A percentile compares a stretch with the other conserved stretches of the same genome.
Evolutionary conservation across 371 early-diverging fungal species (phyloP).

Genomic region (Mortierella sp.): DNA sequence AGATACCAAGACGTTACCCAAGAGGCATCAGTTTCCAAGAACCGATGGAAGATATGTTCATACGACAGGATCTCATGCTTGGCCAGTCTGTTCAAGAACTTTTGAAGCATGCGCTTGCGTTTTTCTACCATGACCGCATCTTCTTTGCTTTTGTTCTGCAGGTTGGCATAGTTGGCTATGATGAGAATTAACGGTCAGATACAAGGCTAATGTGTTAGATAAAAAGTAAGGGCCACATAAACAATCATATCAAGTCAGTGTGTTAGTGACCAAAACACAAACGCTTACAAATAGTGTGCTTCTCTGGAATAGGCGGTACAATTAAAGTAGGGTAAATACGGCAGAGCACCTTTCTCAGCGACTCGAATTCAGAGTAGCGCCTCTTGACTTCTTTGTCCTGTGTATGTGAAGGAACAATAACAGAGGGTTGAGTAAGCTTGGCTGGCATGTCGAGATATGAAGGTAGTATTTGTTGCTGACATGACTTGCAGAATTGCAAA

Average conservation of each 20-base stretch:
- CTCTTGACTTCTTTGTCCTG: slow-evolving; percentile 75
- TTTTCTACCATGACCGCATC: slow-evolving; percentile 87
- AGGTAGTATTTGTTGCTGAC: neutral
- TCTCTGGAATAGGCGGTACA: slow-evolving; percentile 96
- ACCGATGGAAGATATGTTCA: slow-evolving; percentile 91
- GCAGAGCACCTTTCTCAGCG: slow-evolving; percentile 79
- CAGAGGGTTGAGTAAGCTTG: neutral
- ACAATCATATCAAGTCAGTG: neutral
- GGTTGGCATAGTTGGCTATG: slow-evolving; percentile 86
- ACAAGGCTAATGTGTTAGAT: too few species aligned
- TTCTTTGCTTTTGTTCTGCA: slow-evolving; percentile 87
- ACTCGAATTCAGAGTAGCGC: slow-evolving; percentile 96
- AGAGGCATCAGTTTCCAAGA: slow-evolving; percentile 76
- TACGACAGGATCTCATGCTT: slow-evolving; percentile 85
- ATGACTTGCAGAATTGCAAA: neutral
- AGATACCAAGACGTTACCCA: slow-evolving; percentile 61
- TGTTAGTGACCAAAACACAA: neutral
- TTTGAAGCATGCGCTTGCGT: slow-evolving; percentile 90
- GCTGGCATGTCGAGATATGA: too few species aligned
- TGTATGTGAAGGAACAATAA: neutral
- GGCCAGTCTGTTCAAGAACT: slow-evolving; percentile 87
- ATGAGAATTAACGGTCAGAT: neutral
- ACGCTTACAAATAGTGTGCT: slow-evolving; percentile 84
- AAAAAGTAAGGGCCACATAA: neutral
- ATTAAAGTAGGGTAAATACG: slow-evolving; percentile 85